These are phyloP conservation scores for Yamadazyma mexicana DNA, from an alignment of 1,139 yeast genomes.

Conservation along the genomic window DNA sequence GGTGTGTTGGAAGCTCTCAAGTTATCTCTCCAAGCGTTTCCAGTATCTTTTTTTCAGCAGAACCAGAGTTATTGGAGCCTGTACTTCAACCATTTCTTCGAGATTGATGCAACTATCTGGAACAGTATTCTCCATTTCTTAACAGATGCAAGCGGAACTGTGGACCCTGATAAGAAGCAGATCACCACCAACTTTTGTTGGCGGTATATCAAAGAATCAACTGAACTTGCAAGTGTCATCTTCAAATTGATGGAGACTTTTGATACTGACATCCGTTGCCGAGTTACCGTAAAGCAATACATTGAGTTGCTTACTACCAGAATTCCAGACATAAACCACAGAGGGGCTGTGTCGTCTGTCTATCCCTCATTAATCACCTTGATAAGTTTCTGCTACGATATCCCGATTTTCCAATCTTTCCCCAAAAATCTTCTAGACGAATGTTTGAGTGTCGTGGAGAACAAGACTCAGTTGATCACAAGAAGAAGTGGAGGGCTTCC, in stretches of 20 bases:
- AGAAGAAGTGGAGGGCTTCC: constrained; percentile 95
- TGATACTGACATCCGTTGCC: background rate
- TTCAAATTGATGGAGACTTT: constrained; percentile 1
- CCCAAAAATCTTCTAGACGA: constrained; percentile 57
- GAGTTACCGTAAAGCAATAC: background rate
- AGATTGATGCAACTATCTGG: constrained; percentile 44
- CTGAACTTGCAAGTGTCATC: constrained; percentile 50
- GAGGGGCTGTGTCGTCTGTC: constrained; percentile 89
- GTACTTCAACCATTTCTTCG: constrained; percentile 5
- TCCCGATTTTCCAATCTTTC: constrained; percentile 27
- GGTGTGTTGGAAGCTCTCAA: constrained; percentile 63
- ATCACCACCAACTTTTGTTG: constrained; percentile 73
- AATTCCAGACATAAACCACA: constrained; percentile 72
- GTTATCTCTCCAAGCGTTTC: constrained; percentile 33
- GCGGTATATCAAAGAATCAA: constrained; percentile 82
- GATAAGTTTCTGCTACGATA: constrained; percentile 50
- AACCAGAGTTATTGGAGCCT: constrained; percentile 4
- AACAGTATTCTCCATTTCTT: background rate
- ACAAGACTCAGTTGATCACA: constrained; percentile 67
- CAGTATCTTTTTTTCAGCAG: constrained; percentile 1
- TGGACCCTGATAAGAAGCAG: constrained; percentile 24
- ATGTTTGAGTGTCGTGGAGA: constrained; percentile 53
- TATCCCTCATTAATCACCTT: constrained; percentile 73
- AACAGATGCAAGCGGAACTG: background rate
- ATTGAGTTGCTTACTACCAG: constrained; percentile 42